A percentile compares a stretch with the other conserved stretches of the same genome.
phyloP scores from a whole-genome alignment of 108 stramenopile species.

The Fragilaria radians region DNA sequence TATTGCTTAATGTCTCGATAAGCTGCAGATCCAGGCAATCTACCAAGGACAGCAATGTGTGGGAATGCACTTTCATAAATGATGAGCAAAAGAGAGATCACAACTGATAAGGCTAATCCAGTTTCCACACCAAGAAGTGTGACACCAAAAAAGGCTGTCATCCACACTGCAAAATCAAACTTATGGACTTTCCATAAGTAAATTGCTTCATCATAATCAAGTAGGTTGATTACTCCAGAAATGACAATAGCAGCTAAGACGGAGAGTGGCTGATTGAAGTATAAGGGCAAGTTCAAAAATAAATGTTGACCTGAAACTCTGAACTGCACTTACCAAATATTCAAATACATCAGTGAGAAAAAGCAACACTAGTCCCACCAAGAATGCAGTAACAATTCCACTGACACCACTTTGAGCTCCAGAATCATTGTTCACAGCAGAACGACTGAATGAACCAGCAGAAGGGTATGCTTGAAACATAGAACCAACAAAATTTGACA shows the following conservation, averaged over 20 bases:
- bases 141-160: slow-evolving; percentile 45
- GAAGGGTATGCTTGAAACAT: slow-evolving; percentile 58
- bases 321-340: slow-evolving; percentile 40
- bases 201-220: slow-evolving; percentile 54
- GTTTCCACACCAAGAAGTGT: slow-evolving; percentile 60
- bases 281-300: background rate
- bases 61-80: slow-evolving; percentile 53
- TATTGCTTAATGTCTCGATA: slow-evolving; percentile 63
- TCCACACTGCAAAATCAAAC: slow-evolving; percentile 57
- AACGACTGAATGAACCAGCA: slow-evolving; percentile 66
- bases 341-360: slow-evolving; percentile 77
- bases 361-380: slow-evolving; percentile 59
- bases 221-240: slow-evolving; percentile 47
- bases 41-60: slow-evolving; percentile 55
- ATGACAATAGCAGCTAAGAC: slow-evolving; percentile 67
- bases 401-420: slow-evolving; percentile 63
- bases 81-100: slow-evolving; percentile 47
- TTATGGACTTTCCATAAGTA: slow-evolving; percentile 56
- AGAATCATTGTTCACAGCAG: slow-evolving; percentile 63
- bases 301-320: too few species aligned
- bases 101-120: slow-evolving; percentile 59
- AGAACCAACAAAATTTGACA: slow-evolving; percentile 62
- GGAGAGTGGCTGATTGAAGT: slow-evolving; percentile 17
- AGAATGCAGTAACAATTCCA: slow-evolving; percentile 47
- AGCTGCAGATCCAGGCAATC: slow-evolving; percentile 43